Percentiles rank a stretch among this genome's conserved stretches.
Conservation (phyloP, 2,329 filamentous ascomycete genomes). For the Diaporthe vaccinii region DNA sequence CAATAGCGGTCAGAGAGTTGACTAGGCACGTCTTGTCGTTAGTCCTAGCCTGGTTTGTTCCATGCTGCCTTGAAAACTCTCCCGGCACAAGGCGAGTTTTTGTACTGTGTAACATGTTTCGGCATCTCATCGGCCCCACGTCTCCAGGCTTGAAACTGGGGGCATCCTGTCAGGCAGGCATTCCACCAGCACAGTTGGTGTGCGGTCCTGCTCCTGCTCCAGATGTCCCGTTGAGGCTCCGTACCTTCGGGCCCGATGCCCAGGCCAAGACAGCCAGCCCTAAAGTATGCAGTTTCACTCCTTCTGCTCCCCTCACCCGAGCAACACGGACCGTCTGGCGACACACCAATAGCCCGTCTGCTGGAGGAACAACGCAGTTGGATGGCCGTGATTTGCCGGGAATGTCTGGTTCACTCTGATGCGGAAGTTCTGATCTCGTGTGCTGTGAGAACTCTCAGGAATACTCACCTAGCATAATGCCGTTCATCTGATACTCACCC, state of each 20-base stretch:
- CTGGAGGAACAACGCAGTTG: too few relatives aligned
- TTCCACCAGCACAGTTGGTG: background rate
- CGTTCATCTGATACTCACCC: background rate
- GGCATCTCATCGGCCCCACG: constrained; percentile 19
- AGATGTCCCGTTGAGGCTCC: background rate
- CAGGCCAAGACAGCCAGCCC: constrained; percentile 6
- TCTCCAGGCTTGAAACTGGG: background rate
- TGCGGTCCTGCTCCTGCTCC: background rate
- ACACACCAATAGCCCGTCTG: background rate
- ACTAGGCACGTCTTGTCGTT: background rate
- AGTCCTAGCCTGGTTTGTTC: background rate
- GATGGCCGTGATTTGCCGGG: background rate
- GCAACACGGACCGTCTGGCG: background rate
- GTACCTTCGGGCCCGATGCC: background rate
- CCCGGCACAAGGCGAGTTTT: constrained; percentile 18
- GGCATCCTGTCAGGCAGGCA: constrained; percentile 16
- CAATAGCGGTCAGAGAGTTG: constrained; percentile 24
- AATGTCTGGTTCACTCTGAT: background rate
- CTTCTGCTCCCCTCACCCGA: background rate
- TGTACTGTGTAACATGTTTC: constrained; percentile 30
- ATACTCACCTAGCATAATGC: background rate
- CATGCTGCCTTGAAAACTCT: background rate
- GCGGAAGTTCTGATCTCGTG: background rate
- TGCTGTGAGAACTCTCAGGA: background rate
- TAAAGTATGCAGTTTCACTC: background rate